Evolutionary conservation across 192 early-diverging fungal species (phyloP).

Genomic region (Umbelopsis isabellina): DNA sequence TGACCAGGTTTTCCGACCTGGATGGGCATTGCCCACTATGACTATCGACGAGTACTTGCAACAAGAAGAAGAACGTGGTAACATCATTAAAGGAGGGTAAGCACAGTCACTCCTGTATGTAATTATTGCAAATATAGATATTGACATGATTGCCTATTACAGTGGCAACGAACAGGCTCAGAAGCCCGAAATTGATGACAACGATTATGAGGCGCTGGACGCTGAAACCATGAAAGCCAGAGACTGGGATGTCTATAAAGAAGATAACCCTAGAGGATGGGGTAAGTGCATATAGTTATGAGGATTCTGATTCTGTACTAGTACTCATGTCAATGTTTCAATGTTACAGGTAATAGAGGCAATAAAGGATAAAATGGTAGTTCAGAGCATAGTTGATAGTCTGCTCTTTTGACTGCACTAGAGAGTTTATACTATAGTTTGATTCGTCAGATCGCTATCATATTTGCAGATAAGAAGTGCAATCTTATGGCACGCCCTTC

Average conservation of each 20-base stretch:
- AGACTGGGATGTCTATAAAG: conserved; percentile 92
- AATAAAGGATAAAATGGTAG: conserved; percentile 27
- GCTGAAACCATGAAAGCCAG: conserved; percentile 84
- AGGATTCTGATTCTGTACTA: too few species aligned
- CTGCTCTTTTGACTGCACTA: too few species aligned
- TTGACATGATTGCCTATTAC: background rate
- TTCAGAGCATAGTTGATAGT: too few species aligned
- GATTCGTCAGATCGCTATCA: too few species aligned
- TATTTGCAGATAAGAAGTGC: background rate
- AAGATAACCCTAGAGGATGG: conserved; percentile 72
- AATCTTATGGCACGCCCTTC: too few species aligned
- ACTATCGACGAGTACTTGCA: conserved; percentile 93
- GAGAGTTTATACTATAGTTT: too few species aligned
- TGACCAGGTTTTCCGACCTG: conserved; percentile 79
- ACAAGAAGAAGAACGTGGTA: conserved; percentile 84
- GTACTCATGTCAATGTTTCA: background rate
- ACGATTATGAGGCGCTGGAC: conserved; percentile 79
- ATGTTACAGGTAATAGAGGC: conserved; percentile 25
- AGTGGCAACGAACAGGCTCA: conserved; percentile 69
- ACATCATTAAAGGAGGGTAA: conserved; percentile 85
- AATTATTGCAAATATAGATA: background rate
- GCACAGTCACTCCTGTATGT: conserved; percentile 3
- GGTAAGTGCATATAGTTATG: conserved; percentile 51
- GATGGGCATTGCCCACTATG: conserved; percentile 94
- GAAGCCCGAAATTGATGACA: conserved; percentile 74